Evolutionary conservation across 345 rosid species (phyloP).

Genomic region (Limnanthes douglasii): DNA sequence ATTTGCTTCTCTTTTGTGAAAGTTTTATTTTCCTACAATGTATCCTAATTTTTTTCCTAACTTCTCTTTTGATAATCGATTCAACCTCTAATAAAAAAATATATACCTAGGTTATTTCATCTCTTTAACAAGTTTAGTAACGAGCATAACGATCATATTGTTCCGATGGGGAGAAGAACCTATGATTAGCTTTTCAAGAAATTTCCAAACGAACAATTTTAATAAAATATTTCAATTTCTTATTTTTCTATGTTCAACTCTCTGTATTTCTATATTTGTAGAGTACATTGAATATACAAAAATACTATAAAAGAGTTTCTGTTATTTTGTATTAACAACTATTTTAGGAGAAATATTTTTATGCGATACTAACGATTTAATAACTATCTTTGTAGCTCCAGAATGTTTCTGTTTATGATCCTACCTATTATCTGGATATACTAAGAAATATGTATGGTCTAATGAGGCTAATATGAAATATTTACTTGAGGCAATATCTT

Average conservation of each 20-base stretch:
- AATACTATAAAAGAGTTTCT: no score
- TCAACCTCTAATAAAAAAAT: not conserved
- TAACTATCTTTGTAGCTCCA: not conserved
- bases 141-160: not conserved
- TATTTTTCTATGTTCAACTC: no score
- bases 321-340: constrained; percentile 6
- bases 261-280: no score
- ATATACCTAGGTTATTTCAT: not conserved
- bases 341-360: constrained; percentile 2
- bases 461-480: no score
- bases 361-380: constrained; percentile 1
- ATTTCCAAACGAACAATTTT: not conserved
- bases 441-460: no score
- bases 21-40: not conserved
- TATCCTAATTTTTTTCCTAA: not conserved
- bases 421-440: constrained; percentile 1
- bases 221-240: no score
- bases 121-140: not conserved
- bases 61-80: not conserved
- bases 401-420: constrained; percentile 1
- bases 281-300: no score
- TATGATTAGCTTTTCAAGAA: not conserved
- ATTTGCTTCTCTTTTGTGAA: not conserved
- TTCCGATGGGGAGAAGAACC: not conserved
- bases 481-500: no score